Evolutionary conservation across 768 basidiomycete genomes (phyloP), one percentile per base, ranked within the genome.

Genomic region (Boletales sp.): DNA sequence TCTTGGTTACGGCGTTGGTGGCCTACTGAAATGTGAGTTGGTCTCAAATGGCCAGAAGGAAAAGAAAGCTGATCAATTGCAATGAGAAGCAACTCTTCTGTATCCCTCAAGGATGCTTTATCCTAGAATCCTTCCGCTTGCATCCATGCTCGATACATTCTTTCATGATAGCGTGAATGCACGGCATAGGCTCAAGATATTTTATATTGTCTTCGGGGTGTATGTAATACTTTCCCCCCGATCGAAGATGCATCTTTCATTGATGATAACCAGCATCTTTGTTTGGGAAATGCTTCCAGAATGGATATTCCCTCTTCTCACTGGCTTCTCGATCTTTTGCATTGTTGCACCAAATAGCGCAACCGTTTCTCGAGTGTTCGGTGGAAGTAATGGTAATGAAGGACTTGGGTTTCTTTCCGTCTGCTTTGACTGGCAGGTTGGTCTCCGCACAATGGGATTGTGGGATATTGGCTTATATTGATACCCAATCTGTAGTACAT

Each of bases 311-410:
- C 85, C 84, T 0, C 69, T 86, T 21, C 56, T 84, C 31, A 83
- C 82, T 3, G 83, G 83, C 17, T 69, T 85, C 35, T 80, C 79
- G 8, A 75, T 84, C 18, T 70, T 85, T 57, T 87, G 85, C 55
- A 72, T 86, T 35, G 74, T 81, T 2, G 71, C 74, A 40, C 74
- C 72, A 37, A 65, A 81, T 13, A 78, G 69, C 44, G 59, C 78
- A 0, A 71, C 73, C 63, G 70, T 84, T 51, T 77, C 80, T 0
- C 72, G 77, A 21, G 68, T 83, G 28, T 83, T 84, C 55, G 82
- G 82, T 48, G 82, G 83, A 39, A 80, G 75, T 25, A 77, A 79
- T 19, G 83, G 74, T 49, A 83, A 85, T 47, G 82, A 84, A 63
- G 82, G 83, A 9, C 73, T 84, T 35, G 83, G 81, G 8, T 63